These are phyloP conservation scores for Claviceps maximensis DNA, from an alignment of 2,329 filamentous ascomycete species.

Conservation along the genomic window DNA sequence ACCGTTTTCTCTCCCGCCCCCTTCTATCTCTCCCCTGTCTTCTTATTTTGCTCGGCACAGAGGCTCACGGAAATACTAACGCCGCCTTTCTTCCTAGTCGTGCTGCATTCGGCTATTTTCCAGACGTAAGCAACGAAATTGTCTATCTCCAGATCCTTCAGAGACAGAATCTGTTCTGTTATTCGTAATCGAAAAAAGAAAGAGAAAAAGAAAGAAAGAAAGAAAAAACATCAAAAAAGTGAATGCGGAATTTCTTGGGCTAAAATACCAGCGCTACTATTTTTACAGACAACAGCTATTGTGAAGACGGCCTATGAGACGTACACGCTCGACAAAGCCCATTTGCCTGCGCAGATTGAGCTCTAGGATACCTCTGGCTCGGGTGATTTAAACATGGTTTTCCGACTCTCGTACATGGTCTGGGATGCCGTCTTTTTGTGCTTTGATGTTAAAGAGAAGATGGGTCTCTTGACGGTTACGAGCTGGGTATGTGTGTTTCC, in stretches of 20 bases:
- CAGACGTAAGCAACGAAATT: conserved; percentile 17
- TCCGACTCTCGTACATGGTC: conserved; percentile 20
- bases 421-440: conserved; percentile 27
- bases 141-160: no score
- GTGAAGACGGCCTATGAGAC: conserved; percentile 22
- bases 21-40: neutral
- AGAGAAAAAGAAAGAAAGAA: no score
- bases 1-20: neutral
- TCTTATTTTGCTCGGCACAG: no score
- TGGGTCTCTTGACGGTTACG: conserved; percentile 20
- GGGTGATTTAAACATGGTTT: conserved; percentile 22
- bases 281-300: conserved; percentile 18
- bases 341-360: conserved; percentile 17
- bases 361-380: conserved; percentile 28
- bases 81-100: conserved; percentile 14
- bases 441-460: conserved; percentile 23
- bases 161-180: no score
- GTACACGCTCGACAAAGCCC: conserved; percentile 17
- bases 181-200: no score
- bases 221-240: no score
- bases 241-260: neutral
- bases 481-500: conserved; percentile 19
- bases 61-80: neutral
- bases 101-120: conserved; percentile 24
- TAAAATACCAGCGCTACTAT: neutral